Evolutionary conservation across 164 flowering plant genomes (phyloP), one percentile per base, ranked within the genome.

Genomic region (Magnolia sinica): DNA sequence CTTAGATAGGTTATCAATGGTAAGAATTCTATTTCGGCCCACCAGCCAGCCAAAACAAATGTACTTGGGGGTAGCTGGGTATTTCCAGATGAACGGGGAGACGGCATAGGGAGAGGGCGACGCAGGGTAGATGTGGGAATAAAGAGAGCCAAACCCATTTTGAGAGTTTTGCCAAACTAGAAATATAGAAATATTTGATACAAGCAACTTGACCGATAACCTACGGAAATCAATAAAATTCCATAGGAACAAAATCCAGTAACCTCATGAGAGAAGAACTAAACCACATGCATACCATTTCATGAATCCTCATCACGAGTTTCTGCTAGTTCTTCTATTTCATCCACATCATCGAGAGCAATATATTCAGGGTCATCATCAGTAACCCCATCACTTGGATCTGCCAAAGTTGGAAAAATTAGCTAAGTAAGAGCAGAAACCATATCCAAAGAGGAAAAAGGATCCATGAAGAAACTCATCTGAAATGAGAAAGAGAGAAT

Each of bases 341-440:
- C 96, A 79, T 91, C 94, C 72, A 83, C 79, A 83, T 94, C 93
- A 78, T 91, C 94, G 67, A 88, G 80, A 7, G 88, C 87, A 73
- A 86, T 87, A 70, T 87, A 90, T 70, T 90, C 94, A 71, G 79
- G 77, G 72, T 79, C 77, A 2, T 69, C 73, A 59, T 77, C 79
- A 22, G 66, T 9, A 74, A 80, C 76, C 75, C 81, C 90, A 85
- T 77, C 81, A 80, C 6, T 64, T 71, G 22, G 66, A 61, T 52
- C 83, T 83, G 79, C 50, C 19, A 4, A 52, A 51, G 70, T 52
- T 18, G 49, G 55, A 20, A 58, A 75, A 67, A 24, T 65, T 65
- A 20, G 68, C 29, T 65, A n/a, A 65, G 23, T 31, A 31, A 37
- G 45, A 37, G 45, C 45, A 37, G 4, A 37, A 37, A 37, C 61